Evolutionary conservation across 805 yeast species (phyloP).

Genomic region (Cyberlindnera mycetangii): DNA sequence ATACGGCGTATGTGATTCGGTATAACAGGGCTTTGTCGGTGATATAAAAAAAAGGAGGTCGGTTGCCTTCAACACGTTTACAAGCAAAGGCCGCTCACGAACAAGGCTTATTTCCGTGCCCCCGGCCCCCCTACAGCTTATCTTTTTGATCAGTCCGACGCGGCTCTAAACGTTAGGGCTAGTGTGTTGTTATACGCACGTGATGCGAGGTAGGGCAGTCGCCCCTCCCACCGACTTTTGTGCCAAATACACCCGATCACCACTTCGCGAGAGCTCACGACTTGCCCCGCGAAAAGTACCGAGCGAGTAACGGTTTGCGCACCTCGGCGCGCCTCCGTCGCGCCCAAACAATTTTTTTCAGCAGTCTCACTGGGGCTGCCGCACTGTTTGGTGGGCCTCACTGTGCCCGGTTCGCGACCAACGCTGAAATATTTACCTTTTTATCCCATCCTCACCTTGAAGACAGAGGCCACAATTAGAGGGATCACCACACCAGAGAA

Average conservation of each 20-base stretch:
- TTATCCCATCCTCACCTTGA: constrained; percentile 6
- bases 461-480: background rate
- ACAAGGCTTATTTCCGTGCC: background rate
- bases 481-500: constrained; percentile 15
- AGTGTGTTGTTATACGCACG: no score
- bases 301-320: background rate
- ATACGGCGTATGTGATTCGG: background rate
- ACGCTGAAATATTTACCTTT: constrained; percentile 24
- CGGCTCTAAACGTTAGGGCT: no score
- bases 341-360: constrained; percentile 12
- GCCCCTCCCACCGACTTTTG: background rate
- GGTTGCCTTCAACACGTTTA: background rate
- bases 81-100: background rate
- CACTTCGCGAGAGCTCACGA: background rate
- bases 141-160: constrained; percentile 8
- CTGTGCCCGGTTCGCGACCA: constrained; percentile 14
- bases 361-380: constrained; percentile 11
- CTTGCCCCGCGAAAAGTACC: background rate
- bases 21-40: background rate
- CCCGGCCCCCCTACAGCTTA: constrained; percentile 1
- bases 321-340: background rate
- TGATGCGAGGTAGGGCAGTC: constrained; percentile 10
- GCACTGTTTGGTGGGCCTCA: background rate
- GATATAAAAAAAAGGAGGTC: background rate
- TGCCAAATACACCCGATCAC: constrained; percentile 7